Percentiles rank a stretch among this genome's conserved stretches.
Evolutionary conservation across 1,139 yeast genomes (phyloP).

Genomic region (Ogataea hybrid): DNA sequence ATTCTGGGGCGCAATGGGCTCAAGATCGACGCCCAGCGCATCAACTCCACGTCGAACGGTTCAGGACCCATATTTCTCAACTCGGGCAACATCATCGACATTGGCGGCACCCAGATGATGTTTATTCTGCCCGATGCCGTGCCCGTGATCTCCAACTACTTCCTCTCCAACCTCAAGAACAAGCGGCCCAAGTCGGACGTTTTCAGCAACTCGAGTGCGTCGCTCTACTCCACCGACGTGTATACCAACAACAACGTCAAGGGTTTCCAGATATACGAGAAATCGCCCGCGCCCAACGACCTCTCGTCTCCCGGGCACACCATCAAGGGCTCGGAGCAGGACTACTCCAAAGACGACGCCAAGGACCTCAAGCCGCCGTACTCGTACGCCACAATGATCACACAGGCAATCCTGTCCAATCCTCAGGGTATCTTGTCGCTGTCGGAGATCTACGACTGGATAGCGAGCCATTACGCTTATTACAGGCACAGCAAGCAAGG

Average conservation of each 20-base stretch:
- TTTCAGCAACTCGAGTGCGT: conserved; percentile 10
- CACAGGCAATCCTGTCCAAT: conserved; percentile 91
- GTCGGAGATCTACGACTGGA: conserved; percentile 92
- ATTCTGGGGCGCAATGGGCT: conserved; percentile 92
- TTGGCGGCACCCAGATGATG: conserved; percentile 99
- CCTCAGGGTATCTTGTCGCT: conserved; percentile 85
- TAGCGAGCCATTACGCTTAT: conserved; percentile 81
- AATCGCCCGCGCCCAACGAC: conserved; percentile 30
- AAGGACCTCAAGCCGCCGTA: conserved; percentile 95
- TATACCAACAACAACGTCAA: conserved; percentile 31
- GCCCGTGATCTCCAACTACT: conserved; percentile 58
- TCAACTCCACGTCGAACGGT: conserved; percentile 41
- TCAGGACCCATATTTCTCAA: conserved; percentile 48
- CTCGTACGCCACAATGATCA: conserved; percentile 96
- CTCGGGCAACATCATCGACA: conserved; percentile 86
- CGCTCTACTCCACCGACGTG: conserved; percentile 14
- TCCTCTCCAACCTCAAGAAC: conserved; percentile 40
- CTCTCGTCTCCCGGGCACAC: conserved; percentile 9
- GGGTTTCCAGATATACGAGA: conserved; percentile 56
- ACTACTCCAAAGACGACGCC: conserved; percentile 83
- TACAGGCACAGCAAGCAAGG: conserved; percentile 94
- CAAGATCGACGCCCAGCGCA: conserved; percentile 72
- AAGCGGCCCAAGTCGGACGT: conserved; percentile 27
- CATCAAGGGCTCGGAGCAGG: conserved; percentile 47
- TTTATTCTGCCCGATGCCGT: conserved; percentile 89